Evolutionary conservation across 2,329 filamentous ascomycete species (phyloP).

Genomic region (Diplodia mutila): DNA sequence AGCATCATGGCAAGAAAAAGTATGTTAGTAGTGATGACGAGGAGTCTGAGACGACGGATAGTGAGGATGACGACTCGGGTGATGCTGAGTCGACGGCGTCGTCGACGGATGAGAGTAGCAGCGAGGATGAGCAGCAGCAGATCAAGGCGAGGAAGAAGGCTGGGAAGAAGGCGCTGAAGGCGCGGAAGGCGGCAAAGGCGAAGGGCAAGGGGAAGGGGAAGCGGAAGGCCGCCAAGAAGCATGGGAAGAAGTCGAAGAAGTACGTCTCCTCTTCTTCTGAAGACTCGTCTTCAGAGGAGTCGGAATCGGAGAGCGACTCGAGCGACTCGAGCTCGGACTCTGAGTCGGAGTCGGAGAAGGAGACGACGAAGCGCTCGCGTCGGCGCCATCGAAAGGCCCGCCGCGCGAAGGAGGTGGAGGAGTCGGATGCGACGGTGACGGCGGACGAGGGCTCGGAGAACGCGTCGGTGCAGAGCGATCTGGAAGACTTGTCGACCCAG

Average conservation of each 20-base stretch:
- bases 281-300: slow-evolving; percentile 31
- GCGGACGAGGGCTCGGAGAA: neutral
- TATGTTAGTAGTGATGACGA: slow-evolving; percentile 19
- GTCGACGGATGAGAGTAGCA: slow-evolving; percentile 28
- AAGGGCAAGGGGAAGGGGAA: slow-evolving; percentile 25
- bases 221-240: slow-evolving; percentile 30
- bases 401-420: slow-evolving; percentile 17
- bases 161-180: slow-evolving; percentile 34
- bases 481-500: neutral
- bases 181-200: slow-evolving; percentile 44
- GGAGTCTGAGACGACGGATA: slow-evolving; percentile 26
- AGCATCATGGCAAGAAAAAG: slow-evolving; percentile 26
- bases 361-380: slow-evolving; percentile 16
- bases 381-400: slow-evolving; percentile 26
- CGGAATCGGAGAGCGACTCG: slow-evolving; percentile 35
- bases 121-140: slow-evolving; percentile 18
- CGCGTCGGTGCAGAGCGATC: neutral
- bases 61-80: slow-evolving; percentile 32
- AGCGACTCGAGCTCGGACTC: slow-evolving; percentile 23
- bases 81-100: slow-evolving; percentile 30
- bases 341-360: slow-evolving; percentile 16
- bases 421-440: slow-evolving; percentile 6
- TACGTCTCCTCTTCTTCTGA: slow-evolving; percentile 28
- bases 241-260: slow-evolving; percentile 35
- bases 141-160: slow-evolving; percentile 25